Conservation (phyloP, 2,329 filamentous ascomycete genomes). For the Apiospora arundinis region DNA sequence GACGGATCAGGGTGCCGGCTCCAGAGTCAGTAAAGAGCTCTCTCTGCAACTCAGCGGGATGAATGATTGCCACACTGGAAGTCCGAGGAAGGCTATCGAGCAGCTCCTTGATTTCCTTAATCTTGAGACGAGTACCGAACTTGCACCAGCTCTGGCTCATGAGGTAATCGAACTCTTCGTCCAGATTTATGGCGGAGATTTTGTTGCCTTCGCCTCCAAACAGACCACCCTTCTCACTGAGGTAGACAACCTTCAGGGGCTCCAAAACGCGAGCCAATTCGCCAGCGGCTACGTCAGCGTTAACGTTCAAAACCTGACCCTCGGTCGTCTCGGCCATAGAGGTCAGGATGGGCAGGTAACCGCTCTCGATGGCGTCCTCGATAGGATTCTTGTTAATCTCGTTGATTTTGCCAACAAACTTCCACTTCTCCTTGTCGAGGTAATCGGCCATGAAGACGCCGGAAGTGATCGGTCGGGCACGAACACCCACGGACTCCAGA, state of each 20-base stretch:
- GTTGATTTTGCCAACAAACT: conserved; percentile 94
- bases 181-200: conserved; percentile 96
- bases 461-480: conserved; percentile 85
- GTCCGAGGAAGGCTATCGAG: conserved; percentile 87
- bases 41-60: conserved; percentile 93
- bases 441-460: conserved; percentile 94
- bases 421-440: conserved; percentile 94
- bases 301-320: conserved; percentile 94
- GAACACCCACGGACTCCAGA: conserved; percentile 87
- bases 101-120: conserved; percentile 95
- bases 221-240: conserved; percentile 96
- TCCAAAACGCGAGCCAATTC: conserved; percentile 88
- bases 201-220: conserved; percentile 94
- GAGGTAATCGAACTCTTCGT: conserved; percentile 92
- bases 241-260: conserved; percentile 95
- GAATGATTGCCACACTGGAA: conserved; percentile 96
- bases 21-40: conserved; percentile 97
- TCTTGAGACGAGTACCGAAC: conserved; percentile 94
- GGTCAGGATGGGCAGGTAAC: conserved; percentile 90
- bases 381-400: conserved; percentile 90
- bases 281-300: conserved; percentile 94
- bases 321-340: conserved; percentile 95
- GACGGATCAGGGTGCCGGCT: conserved; percentile 88
- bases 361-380: conserved; percentile 87
- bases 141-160: conserved; percentile 96